These are phyloP conservation scores for Calendula officinalis DNA, from an alignment of 129 eudicot species.

Conservation along the genomic window DNA sequence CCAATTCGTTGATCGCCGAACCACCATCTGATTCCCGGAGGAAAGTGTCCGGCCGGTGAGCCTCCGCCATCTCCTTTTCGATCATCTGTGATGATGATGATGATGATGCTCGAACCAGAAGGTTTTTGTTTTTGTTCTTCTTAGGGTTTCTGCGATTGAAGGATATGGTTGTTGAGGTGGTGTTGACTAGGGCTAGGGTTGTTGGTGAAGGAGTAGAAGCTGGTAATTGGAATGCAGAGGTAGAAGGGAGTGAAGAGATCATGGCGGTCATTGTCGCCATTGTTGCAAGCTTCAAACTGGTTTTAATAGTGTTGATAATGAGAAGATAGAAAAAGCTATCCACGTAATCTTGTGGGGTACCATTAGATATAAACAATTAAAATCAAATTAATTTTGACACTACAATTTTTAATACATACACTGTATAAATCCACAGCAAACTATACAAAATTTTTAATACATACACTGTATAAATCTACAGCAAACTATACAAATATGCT, in stretches of 20 bases:
- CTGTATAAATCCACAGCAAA: too few relatives aligned
- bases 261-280: slow-evolving; percentile 24
- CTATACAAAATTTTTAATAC: too few relatives aligned
- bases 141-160: slow-evolving; percentile 16
- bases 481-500: too few relatives aligned
- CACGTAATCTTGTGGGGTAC: too few relatives aligned
- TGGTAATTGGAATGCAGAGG: slow-evolving; percentile 32
- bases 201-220: slow-evolving; percentile 13
- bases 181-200: slow-evolving; percentile 14
- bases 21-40: slow-evolving; percentile 59
- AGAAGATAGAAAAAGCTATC: slow-evolving; percentile 40
- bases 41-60: slow-evolving; percentile 66
- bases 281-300: background rate
- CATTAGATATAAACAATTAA: too few relatives aligned
- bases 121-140: background rate
- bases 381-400: too few relatives aligned
- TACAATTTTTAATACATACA: too few relatives aligned
- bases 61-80: slow-evolving; percentile 68
- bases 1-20: slow-evolving; percentile 5
- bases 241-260: slow-evolving; percentile 36
- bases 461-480: too few relatives aligned
- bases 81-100: too few relatives aligned
- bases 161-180: slow-evolving; percentile 10
- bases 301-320: slow-evolving; percentile 11
- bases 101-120: slow-evolving; percentile 36